A percentile compares a stretch with the other conserved stretches of the same genome.
Conservation (phyloP, 192 early-diverging fungal species). For the Pilobolus umbonatus region DNA sequence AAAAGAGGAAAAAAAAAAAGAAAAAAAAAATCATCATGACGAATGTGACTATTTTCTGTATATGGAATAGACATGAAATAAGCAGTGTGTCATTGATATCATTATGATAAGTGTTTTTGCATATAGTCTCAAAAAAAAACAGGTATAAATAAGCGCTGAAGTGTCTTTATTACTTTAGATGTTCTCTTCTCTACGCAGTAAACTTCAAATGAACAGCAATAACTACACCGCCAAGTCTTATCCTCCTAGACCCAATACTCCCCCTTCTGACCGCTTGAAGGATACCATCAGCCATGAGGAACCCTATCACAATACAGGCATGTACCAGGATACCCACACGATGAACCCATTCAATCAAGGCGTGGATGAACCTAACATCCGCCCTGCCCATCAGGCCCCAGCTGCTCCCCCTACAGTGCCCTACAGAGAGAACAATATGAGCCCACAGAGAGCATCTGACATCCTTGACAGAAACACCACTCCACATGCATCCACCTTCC, state of each 20-base stretch:
- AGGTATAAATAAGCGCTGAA: too few species aligned
- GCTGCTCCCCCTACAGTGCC: too few species aligned
- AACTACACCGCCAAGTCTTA: background rate
- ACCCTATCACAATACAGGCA: background rate
- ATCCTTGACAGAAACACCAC: background rate
- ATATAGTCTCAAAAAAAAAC: too few species aligned
- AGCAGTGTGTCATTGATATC: background rate
- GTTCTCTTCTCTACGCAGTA: too few species aligned
- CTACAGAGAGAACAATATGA: too few species aligned
- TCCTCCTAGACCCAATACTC: constrained; percentile 11
- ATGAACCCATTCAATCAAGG: background rate
- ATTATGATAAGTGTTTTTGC: too few species aligned
- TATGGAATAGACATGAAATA: too few species aligned
- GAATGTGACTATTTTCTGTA: background rate
- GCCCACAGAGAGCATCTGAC: background rate
- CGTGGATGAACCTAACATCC: too few species aligned
- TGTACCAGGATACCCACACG: background rate
- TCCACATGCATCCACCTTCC: too few species aligned
- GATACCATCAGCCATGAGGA: too few species aligned
- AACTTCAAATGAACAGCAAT: background rate
- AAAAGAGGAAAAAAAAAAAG: background rate
- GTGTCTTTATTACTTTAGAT: too few species aligned
- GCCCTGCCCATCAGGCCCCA: too few species aligned
- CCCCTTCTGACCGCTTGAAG: constrained; percentile 1
- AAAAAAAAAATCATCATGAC: constrained; percentile 9